These are phyloP conservation scores for Blumeria graminis DNA, from an alignment of 2,329 filamentous ascomycete genomes.

Conservation along the genomic window DNA sequence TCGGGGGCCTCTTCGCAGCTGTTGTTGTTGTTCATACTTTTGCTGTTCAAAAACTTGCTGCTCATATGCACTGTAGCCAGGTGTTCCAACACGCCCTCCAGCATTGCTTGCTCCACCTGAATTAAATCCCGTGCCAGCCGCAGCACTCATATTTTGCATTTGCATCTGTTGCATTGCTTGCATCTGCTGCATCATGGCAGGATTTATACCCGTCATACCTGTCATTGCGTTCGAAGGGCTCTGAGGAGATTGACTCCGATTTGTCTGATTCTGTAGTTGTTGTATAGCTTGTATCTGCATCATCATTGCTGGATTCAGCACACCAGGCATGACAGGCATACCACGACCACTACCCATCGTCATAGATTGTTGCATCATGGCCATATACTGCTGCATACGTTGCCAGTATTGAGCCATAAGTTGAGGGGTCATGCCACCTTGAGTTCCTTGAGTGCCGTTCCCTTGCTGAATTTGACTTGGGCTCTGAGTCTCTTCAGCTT, in stretches of 20 bases:
- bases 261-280: slow-evolving; percentile 13
- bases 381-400: slow-evolving; percentile 92
- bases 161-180: slow-evolving; percentile 23
- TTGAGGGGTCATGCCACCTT: slow-evolving; percentile 64
- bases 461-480: slow-evolving; percentile 16
- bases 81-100: slow-evolving; percentile 19
- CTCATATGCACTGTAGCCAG: slow-evolving; percentile 32
- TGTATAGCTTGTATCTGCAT: slow-evolving; percentile 37
- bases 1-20: slow-evolving; percentile 21
- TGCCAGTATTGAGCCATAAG: slow-evolving; percentile 98
- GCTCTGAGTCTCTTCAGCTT: slow-evolving; percentile 21
- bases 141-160: slow-evolving; percentile 18
- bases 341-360: slow-evolving; percentile 35
- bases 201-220: slow-evolving; percentile 17
- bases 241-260: slow-evolving; percentile 15
- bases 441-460: slow-evolving; percentile 16
- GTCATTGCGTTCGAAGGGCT: slow-evolving; percentile 12
- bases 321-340: slow-evolving; percentile 39
- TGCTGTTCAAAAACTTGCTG: slow-evolving; percentile 56
- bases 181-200: slow-evolving; percentile 26
- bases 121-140: slow-evolving; percentile 13
- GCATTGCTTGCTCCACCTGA: slow-evolving; percentile 18
- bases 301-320: slow-evolving; percentile 55
- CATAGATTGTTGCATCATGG: slow-evolving; percentile 86
- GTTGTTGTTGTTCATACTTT: slow-evolving; percentile 47